A percentile compares a stretch with the other conserved stretches of the same genome.
phyloP scores from a whole-genome alignment of 768 basidiomycete species.

The Cubamyces sp. region DNA sequence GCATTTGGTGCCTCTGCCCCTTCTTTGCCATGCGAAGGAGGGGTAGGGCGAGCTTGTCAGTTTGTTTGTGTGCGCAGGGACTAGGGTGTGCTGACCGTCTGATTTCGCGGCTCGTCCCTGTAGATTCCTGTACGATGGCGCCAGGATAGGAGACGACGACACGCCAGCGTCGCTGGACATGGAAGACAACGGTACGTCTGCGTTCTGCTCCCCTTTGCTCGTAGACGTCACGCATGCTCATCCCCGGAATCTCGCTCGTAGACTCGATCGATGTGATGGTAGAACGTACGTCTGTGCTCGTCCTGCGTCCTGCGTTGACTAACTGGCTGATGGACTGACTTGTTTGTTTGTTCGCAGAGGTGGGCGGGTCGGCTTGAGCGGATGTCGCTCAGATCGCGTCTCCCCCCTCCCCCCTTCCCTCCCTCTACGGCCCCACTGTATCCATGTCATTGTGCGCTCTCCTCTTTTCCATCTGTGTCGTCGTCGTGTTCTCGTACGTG shows the following conservation, averaged over 20 bases:
- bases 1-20: background rate
- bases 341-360: constrained; percentile 30
- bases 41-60: background rate
- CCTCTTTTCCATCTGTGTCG: constrained; percentile 9
- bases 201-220: background rate
- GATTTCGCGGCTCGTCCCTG: constrained; percentile 3
- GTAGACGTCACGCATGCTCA: background rate
- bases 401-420: background rate
- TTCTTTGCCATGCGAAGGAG: background rate
- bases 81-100: background rate
- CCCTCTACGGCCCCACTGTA: constrained; percentile 10
- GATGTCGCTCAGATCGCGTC: background rate
- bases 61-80: background rate
- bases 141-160: constrained; percentile 85
- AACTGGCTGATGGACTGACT: constrained; percentile 9
- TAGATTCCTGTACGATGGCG: constrained; percentile 92
- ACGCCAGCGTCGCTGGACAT: constrained; percentile 85
- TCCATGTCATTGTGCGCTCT: constrained; percentile 18
- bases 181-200: constrained; percentile 78
- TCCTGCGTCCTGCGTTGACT: background rate
- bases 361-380: constrained; percentile 34
- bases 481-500: constrained; percentile 26
- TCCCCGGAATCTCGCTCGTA: constrained; percentile 30
- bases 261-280: constrained; percentile 98
- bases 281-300: constrained; percentile 69